Evolutionary conservation across 768 basidiomycete genomes (phyloP), one percentile per base, ranked within the genome.

Genomic region (Ramaria sp.): DNA sequence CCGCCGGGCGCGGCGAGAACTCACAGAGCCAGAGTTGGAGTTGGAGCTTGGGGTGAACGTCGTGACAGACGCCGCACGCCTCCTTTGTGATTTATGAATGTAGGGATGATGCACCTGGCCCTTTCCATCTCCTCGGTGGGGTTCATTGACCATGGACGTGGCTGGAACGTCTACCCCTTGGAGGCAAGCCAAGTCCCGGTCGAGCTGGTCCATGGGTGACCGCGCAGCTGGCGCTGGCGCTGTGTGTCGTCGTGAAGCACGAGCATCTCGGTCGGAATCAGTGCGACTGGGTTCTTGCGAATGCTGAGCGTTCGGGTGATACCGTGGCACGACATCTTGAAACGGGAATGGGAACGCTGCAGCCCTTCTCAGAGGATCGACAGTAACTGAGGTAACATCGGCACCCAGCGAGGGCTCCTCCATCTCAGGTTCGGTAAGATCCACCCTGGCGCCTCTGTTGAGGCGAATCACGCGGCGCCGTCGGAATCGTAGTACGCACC

Each of bases 201-300:
- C 47, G 11, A 57, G 48, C 46, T 57, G 55, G 31, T 57, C 55
- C 13, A 54, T 24, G 20, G 53, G 53, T 2, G 53, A 41, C 2
- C 41, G 19, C 24, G 19, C 37, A 6, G 45, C 30, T 6, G n/a
- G 15, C 19, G 48, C 13, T 9, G 45, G 46, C 46, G 55, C 48
- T 19, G 55, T 57, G 47, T 48, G 47, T 34, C 55, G 43, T 48
- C 55, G 55, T 38, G 48, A 19, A 2, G 37, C 7, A 22, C 39
- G 45, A 17, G 15, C 20, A 10, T 57, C 37, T 11, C 20, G 31
- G 42, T 57, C 22, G 11, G 19, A 37, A 42, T 30, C 53, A 22
- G 5, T 45, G 10, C 53, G 41, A 48, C 43, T 47, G 10, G 41
- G 54, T 48, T 54, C 42, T 12, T n/a, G 12, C 19, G 55, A 47